Base-by-base conservation (phyloP, 352 stramenopile genomes). In the Phytophthora tentaculata region DNA sequence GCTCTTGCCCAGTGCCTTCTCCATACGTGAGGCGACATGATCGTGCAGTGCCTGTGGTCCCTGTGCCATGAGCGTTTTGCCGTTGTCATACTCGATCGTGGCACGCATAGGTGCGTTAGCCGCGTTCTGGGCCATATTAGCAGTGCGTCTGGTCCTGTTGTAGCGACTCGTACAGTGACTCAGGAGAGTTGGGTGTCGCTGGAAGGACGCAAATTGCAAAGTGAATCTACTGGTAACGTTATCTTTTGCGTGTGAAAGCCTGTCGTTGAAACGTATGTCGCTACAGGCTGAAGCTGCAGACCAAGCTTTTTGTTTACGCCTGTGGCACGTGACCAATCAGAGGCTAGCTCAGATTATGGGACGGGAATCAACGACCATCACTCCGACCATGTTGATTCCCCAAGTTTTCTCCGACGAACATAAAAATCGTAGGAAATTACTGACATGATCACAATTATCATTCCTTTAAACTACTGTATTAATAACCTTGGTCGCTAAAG, bases 1-100 rank as follows among this genome's bases (percentile, higher is more conserved):
- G 17, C 24, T 6, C 13, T 43, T 49, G 6, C 77, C 73, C 8
- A 83, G 28, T 2, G 74, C 67, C 12, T 45, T 64, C 50, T 81
- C 68, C 48, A 83, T 49, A 5, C 45, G 52, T 0, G 44, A 67
- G 0, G 74, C 58, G 8, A 79, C 57, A 56, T 85, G 71, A 14
- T 69, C 54, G 35, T 85, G 74, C 20, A 85, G 50, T 1, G 24
- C 68, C 4, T 73, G 67, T 0, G 74, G 65, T 9, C 74, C 74
- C 26, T 73, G 56, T 13, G 66, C 65, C 63, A 85, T 71, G 16
- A 84, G 62, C 48, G 60, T 66, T 55, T 79, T 72, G 39, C 55
- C 69, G 20, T 74, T 68, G 35, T 55, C 55, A 49, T 79, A 50
- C 20, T 28, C 44, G 44, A 29, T 28, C 2, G 44, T 48, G 41